Evolutionary conservation across 164 flowering plant species (phyloP), one percentile per base, ranked within the genome.

Genomic region (Macadamia tetraphylla): DNA sequence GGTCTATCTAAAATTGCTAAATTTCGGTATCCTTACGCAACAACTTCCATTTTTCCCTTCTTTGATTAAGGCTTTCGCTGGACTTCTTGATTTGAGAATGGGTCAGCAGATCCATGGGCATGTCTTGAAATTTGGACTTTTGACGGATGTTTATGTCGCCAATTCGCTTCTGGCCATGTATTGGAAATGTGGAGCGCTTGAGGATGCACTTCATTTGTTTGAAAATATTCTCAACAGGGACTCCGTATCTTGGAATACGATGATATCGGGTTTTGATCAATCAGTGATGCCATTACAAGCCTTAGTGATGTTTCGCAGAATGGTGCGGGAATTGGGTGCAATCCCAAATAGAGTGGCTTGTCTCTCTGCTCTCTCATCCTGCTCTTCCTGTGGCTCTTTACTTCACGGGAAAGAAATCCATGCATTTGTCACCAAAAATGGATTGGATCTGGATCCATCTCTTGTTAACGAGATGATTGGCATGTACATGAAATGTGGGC

Each of bases 41-140:
- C 61, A 73, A 29, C 78, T 79, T 60, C 43, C 58, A 0, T 74
- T 68, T 32, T 79, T 86, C 49, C 86, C 88, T 2, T 70, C 72
- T 71, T 72, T 86, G 69, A 79, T 86, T 52, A 81, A 85, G 76
- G 84, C 87, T 1, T 83, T 81, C 66, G 82, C 79, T 42, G 80
- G 68, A 56, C 68, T 76, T 64, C 67, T 52, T 42, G 79, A 79
- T 73, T 43, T 75, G 13, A 60, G 64, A 40, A 71, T 49, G 61
- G 74, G 68, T 35, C 67, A 63, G 67, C 77, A 81, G 69, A 77
- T 84, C 66, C 82, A 84, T 68, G 83, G 82, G 71, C 78, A 78
- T 72, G 70, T 80, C 51, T 58, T 80, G 65, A 80, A 82, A 68
- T 46, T 80, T 18, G 85, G 80, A 29, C 40, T 48, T 68, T 70